A percentile compares a stretch with the other conserved stretches of the same genome.
phyloP scores from a whole-genome alignment of 345 rosid genomes.

The Viola odorata region DNA sequence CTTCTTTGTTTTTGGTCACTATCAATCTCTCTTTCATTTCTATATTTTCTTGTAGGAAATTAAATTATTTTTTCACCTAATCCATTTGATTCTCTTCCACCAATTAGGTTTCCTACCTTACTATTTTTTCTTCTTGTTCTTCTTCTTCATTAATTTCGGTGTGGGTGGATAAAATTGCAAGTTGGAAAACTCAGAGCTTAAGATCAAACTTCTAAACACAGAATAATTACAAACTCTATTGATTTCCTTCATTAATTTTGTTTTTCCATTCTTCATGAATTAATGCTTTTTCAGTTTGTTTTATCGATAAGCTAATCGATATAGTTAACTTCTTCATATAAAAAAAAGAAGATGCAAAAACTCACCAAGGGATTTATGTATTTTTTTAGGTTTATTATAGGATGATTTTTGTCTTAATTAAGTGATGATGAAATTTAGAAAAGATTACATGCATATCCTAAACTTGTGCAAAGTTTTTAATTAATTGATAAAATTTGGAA shows the following conservation, averaged over 20 bases:
- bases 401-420: too few species aligned
- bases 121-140: background rate
- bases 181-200: background rate
- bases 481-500: too few species aligned
- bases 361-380: too few species aligned
- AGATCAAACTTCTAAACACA: background rate
- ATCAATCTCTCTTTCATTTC: conserved; percentile 2
- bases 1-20: conserved; percentile 15
- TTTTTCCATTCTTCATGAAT: conserved; percentile 4
- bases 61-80: background rate
- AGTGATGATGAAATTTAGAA: too few species aligned
- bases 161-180: background rate
- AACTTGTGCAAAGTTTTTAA: too few species aligned
- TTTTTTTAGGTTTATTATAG: too few species aligned
- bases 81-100: background rate
- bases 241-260: background rate
- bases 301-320: too few species aligned
- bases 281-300: too few species aligned
- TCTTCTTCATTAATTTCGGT: background rate
- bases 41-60: background rate
- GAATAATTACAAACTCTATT: background rate
- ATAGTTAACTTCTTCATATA: too few species aligned
- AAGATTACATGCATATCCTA: too few species aligned
- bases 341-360: too few species aligned
- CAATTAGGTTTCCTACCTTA: background rate